phyloP scores from a whole-genome alignment of 495 filamentous ascomycete genomes.

The Aspergillus cristatus region DNA sequence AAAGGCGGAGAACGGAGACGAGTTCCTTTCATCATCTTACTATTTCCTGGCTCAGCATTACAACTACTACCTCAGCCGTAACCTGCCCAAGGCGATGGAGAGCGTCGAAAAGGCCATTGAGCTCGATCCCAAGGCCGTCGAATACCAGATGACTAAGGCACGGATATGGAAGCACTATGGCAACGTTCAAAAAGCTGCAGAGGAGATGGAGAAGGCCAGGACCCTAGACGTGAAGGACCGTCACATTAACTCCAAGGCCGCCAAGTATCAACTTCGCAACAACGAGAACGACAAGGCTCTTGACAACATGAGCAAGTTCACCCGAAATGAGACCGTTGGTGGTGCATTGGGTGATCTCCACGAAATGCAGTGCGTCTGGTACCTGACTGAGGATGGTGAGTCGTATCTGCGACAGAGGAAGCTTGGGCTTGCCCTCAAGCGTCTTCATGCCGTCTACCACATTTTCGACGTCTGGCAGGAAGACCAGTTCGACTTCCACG shows the following conservation, averaged over 20 bases:
- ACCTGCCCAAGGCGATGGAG: conserved; percentile 71
- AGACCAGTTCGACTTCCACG: conserved; percentile 98
- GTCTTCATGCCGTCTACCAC: conserved; percentile 75
- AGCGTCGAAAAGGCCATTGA: conserved; percentile 76
- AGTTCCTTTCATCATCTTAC: conserved; percentile 64
- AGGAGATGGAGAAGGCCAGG: conserved; percentile 82
- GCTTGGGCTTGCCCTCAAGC: conserved; percentile 79
- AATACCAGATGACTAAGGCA: conserved; percentile 92
- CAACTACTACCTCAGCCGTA: conserved; percentile 80
- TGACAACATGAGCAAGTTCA: conserved; percentile 90
- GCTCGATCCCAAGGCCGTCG: conserved; percentile 66
- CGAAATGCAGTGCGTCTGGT: conserved; percentile 99
- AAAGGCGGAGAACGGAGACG: conserved; percentile 32
- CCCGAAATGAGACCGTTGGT: conserved; percentile 76
- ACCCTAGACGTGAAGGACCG: conserved; percentile 79
- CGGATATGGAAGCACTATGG: conserved; percentile 92
- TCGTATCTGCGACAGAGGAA: conserved; percentile 77
- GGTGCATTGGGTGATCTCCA: conserved; percentile 84
- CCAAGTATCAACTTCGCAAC: conserved; percentile 94
- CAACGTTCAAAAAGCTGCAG: conserved; percentile 67
- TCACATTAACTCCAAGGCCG: conserved; percentile 96
- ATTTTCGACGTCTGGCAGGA: conserved; percentile 97
- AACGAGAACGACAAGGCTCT: conserved; percentile 78
- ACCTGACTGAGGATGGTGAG: conserved; percentile 88
- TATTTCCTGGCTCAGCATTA: conserved; percentile 97